Evolutionary conservation across 176 grass and related monocot genomes (phyloP).

Genomic region (Hordeum vulgare): DNA sequence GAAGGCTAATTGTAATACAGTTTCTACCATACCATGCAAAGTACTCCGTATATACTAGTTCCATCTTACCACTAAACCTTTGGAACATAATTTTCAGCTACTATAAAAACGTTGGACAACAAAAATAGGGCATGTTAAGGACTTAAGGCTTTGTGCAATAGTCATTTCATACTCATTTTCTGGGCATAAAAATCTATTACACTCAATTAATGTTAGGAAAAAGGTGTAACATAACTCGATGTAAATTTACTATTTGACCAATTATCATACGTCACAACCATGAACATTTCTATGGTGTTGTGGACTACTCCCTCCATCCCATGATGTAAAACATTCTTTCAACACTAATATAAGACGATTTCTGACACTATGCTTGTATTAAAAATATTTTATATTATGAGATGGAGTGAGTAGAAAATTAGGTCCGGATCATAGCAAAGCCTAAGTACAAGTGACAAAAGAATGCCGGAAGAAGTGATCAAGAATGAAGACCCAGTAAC

Average conservation of each 20-base stretch:
- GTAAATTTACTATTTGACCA: too few relatives aligned
- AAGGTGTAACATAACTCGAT: not conserved
- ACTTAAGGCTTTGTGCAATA: not conserved
- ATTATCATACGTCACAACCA: not conserved
- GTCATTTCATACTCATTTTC: not conserved
- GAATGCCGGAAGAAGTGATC: not conserved
- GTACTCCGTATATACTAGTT: too few relatives aligned
- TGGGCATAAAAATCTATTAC: too few relatives aligned
- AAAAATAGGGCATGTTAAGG: not conserved
- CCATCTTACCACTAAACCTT: not conserved
- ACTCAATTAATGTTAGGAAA: not conserved
- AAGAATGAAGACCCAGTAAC: too few relatives aligned
- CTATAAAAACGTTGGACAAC: not conserved
- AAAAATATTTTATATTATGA: too few relatives aligned
- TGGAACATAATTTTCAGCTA: not conserved
- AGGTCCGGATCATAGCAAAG: not conserved
- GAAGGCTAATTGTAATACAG: not conserved
- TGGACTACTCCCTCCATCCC: too few relatives aligned
- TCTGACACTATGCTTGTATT: too few relatives aligned
- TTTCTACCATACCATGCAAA: not conserved
- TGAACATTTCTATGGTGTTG: not conserved
- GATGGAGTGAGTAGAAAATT: too few relatives aligned
- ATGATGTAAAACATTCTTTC: too few relatives aligned
- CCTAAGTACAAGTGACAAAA: not conserved
- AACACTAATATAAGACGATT: too few relatives aligned